Conservation (phyloP, 306 rosid species). For the Hippophae rhamnoides region DNA sequence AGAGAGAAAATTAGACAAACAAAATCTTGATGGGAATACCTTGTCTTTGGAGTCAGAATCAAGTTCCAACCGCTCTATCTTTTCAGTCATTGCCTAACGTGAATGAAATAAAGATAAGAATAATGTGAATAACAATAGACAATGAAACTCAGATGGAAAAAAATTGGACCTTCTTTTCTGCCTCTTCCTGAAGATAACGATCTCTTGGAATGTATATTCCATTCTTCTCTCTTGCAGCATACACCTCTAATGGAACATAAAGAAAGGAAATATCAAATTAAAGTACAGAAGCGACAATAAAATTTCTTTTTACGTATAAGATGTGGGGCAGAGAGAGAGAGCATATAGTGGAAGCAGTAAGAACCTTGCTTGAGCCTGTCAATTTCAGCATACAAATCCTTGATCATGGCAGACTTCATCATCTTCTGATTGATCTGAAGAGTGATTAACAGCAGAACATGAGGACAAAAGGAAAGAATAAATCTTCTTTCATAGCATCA, state of each 20-base stretch:
- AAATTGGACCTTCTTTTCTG: constrained; percentile 77
- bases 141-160: constrained; percentile 11
- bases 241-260: constrained; percentile 38
- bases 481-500: too few relatives aligned
- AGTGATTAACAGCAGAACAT: constrained; percentile 10
- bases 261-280: constrained; percentile 10
- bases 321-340: too few relatives aligned
- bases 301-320: neutral
- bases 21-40: constrained; percentile 28
- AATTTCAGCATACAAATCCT: constrained; percentile 78
- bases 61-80: constrained; percentile 75
- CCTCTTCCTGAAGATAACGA: constrained; percentile 77
- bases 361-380: constrained; percentile 93
- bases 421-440: constrained; percentile 87
- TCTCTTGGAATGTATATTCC: constrained; percentile 89
- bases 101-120: too few relatives aligned
- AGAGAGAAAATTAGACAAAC: constrained; percentile 5
- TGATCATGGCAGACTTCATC: constrained; percentile 75
- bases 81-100: constrained; percentile 63
- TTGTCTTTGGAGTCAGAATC: constrained; percentile 55
- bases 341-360: neutral
- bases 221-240: constrained; percentile 94
- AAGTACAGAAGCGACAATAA: constrained; percentile 7
- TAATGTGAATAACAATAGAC: too few relatives aligned
- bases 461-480: constrained; percentile 1